Base-by-base conservation (phyloP, 163 green algal genomes). In the Botryococcus braunii region DNA sequence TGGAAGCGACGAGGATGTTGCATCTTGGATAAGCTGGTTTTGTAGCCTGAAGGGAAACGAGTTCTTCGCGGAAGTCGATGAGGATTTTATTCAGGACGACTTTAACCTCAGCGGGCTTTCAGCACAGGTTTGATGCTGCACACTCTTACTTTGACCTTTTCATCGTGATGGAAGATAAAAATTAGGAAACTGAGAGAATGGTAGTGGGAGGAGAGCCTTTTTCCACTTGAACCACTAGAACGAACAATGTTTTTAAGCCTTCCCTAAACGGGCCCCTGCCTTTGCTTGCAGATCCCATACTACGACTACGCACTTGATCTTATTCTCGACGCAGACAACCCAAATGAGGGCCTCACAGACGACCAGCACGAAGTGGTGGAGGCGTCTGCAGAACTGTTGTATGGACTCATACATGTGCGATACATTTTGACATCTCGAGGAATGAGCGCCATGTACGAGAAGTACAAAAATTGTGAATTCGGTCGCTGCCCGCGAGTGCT, bases 31-130 rank as follows among this genome's bases (percentile, higher is more conserved):
- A 35, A 77, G 80, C 34, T 99, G 94, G 94, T 99, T 98, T 67
- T 98, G 91, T 71, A 85, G 76, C 36, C 79, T 99, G n/a, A 88
- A 89, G 29, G 94, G 94, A n/a, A 98, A 99, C 66, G 94, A 99
- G 79, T 97, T 98, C 68, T 99, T 98, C 78, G 96, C 89, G 66
- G 94, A 99, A 74, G 91, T 99, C 11, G 94, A 97, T 34, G 94
- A 99, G 69, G 93, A 98, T 50, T 99, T 96, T 83, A 96, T 99
- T 56, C 89, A 97, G 77, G 94, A 99, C 76, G 94, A 98, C 77
- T 99, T 99, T 83, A 99, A 99, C 76, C 82, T 99, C 7, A 90
- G 77, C 59, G 94, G 94, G 0, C 89, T 99, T 5, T 88, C 79
- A 71, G 83, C 73, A 5, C 88, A 96, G 79, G 88, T 92, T n/a